Conservation (phyloP, 1,284 basidiomycete species). For the Marasmius fiardii region DNA sequence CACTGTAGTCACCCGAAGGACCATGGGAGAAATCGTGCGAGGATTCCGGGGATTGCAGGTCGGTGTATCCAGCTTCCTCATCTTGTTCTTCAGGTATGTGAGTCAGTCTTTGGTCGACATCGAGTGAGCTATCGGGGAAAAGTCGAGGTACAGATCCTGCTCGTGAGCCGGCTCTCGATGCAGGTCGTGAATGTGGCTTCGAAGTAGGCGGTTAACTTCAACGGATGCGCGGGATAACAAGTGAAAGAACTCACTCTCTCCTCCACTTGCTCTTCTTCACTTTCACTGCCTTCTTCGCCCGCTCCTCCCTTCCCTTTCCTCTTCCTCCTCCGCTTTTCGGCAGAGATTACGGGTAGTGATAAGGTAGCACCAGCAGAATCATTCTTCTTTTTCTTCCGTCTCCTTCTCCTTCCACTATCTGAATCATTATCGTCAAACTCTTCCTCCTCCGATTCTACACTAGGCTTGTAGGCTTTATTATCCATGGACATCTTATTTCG, state of each 20-base stretch:
- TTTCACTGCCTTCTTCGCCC: constrained; percentile 26
- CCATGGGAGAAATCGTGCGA: constrained; percentile 13
- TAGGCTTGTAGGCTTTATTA: constrained; percentile 76
- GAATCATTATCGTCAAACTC: constrained; percentile 49
- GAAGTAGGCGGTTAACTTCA: constrained; percentile 15
- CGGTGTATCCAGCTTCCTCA: constrained; percentile 33
- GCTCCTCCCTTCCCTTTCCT: constrained; percentile 25
- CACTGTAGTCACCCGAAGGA: constrained; percentile 23
- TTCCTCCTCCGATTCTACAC: constrained; percentile 62
- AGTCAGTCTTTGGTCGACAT: constrained; percentile 43
- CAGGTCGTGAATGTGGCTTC: constrained; percentile 33
- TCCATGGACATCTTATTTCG: constrained; percentile 66
- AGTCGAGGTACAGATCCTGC: constrained; percentile 24
- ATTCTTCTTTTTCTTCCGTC: constrained; percentile 54
- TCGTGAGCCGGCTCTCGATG: constrained; percentile 33
- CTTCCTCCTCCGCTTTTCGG: constrained; percentile 45
- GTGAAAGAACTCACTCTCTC: constrained; percentile 26
- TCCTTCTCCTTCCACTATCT: constrained; percentile 33
- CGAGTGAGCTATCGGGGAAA: constrained; percentile 24
- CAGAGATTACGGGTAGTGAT: constrained; percentile 60
- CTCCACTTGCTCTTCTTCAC: constrained; percentile 34
- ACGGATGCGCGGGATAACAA: not conserved
- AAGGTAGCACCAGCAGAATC: constrained; percentile 51
- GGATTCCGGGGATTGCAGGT: constrained; percentile 3
- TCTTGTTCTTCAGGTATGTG: constrained; percentile 52